Evolutionary conservation across 192 early-diverging fungal genomes (phyloP).

Genomic region (Dissophora ornata): DNA sequence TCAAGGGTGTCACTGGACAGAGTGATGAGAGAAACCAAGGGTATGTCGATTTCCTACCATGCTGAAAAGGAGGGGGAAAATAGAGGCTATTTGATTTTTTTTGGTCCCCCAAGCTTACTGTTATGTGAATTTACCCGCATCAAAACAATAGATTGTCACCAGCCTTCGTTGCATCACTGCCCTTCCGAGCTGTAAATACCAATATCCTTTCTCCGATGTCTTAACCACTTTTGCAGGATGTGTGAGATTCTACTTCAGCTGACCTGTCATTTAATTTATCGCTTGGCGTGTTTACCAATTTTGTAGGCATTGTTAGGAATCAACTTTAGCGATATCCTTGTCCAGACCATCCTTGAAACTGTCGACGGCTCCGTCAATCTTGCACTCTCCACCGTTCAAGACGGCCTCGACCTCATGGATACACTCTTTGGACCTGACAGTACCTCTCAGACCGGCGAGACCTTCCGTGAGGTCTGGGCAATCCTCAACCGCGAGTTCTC

Average conservation of each 20-base stretch:
- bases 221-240: no score
- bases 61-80: not conserved
- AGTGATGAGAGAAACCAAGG: slow-evolving; percentile 21
- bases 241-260: no score
- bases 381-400: slow-evolving; percentile 49
- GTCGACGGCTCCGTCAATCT: slow-evolving; percentile 53
- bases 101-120: no score
- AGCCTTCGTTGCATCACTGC: slow-evolving; percentile 42
- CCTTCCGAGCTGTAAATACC: slow-evolving; percentile 42
- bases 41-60: slow-evolving; percentile 1
- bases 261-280: not conserved
- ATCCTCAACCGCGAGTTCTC: slow-evolving; percentile 56
- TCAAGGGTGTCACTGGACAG: slow-evolving; percentile 28
- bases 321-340: slow-evolving; percentile 50
- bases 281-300: not conserved
- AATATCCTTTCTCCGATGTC: not conserved
- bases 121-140: no score
- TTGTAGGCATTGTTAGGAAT: slow-evolving; percentile 45
- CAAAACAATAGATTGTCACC: slow-evolving; percentile 24
- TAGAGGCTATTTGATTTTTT: no score
- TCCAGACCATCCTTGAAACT: slow-evolving; percentile 47
- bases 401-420: slow-evolving; percentile 54
- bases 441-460: slow-evolving; percentile 52
- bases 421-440: slow-evolving; percentile 55
- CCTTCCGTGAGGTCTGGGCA: slow-evolving; percentile 54